A percentile compares a stretch with the other conserved stretches of the same genome.
phyloP scores from a whole-genome alignment of 495 filamentous ascomycete species.

The Viridothelium virens region DNA sequence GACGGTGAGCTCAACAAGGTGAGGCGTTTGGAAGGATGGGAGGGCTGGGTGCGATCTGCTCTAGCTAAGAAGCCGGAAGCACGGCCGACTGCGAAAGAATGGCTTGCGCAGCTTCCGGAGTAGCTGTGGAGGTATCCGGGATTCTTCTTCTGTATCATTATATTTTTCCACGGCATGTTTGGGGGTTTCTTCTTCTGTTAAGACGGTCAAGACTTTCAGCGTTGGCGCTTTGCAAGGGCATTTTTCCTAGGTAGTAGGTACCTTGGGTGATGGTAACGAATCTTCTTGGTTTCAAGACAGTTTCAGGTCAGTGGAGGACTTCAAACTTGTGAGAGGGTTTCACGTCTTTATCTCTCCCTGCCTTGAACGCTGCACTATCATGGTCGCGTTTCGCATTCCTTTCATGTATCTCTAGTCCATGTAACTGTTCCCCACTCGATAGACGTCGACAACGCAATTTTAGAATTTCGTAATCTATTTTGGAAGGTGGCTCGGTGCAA shows the following conservation, averaged over 20 bases:
- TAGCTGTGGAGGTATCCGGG: background rate
- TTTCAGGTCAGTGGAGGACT: too few species aligned
- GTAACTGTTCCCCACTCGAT: too few species aligned
- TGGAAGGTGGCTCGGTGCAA: too few species aligned
- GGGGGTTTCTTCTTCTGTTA: background rate
- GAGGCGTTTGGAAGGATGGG: background rate
- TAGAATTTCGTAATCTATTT: too few species aligned
- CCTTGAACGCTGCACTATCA: too few species aligned
- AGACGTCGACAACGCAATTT: too few species aligned
- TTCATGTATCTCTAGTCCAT: background rate
- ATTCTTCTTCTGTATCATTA: background rate
- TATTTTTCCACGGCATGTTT: too few species aligned
- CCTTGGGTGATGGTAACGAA: too few species aligned
- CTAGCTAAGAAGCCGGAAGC: conserved; percentile 3
- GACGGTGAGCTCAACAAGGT: conserved; percentile 4
- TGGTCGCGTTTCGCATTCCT: background rate
- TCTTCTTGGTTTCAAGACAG: too few species aligned
- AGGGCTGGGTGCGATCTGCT: conserved; percentile 1
- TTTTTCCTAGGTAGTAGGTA: too few species aligned
- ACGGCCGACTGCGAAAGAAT: background rate
- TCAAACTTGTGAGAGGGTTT: too few species aligned
- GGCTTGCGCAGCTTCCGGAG: background rate
- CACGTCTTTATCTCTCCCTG: too few species aligned
- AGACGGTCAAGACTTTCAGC: background rate
- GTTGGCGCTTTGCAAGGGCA: background rate